phyloP scores from a whole-genome alignment of 1,139 yeast species.

The Candida buenavistaensis region DNA sequence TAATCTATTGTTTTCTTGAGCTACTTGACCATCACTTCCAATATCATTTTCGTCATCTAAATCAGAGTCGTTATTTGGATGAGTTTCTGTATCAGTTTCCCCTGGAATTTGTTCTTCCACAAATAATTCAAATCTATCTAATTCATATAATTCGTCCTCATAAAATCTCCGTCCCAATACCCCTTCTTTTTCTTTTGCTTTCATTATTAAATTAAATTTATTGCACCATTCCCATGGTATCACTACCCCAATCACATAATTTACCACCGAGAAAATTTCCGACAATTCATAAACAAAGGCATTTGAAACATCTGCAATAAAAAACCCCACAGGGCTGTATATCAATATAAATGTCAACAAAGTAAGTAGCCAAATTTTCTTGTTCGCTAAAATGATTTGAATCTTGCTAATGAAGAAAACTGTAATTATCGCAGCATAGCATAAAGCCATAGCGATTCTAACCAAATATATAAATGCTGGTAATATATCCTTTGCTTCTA shows the following conservation, averaged over 20 bases:
- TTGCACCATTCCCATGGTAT: slow-evolving; percentile 91
- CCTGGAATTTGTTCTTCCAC: slow-evolving; percentile 33
- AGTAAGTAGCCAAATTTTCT: slow-evolving; percentile 54
- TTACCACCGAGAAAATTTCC: slow-evolving; percentile 69
- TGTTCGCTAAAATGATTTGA: slow-evolving; percentile 52
- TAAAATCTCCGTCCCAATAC: slow-evolving; percentile 76
- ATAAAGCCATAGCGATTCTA: slow-evolving; percentile 70
- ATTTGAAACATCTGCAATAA: slow-evolving; percentile 75
- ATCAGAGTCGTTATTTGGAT: slow-evolving; percentile 1
- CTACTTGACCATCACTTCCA: slow-evolving; percentile 3
- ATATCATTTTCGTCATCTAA: background rate
- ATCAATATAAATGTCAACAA: slow-evolving; percentile 59
- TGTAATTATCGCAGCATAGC: slow-evolving; percentile 68
- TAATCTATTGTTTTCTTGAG: slow-evolving; percentile 1
- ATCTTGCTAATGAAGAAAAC: slow-evolving; percentile 60
- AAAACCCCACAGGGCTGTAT: slow-evolving; percentile 68
- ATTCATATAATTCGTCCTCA: slow-evolving; percentile 61
- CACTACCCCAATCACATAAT: slow-evolving; percentile 72
- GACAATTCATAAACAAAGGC: slow-evolving; percentile 71
- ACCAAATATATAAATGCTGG: slow-evolving; percentile 81
- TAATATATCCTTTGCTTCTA: slow-evolving; percentile 56
- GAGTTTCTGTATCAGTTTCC: slow-evolving; percentile 12
- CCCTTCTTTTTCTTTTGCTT: slow-evolving; percentile 72
- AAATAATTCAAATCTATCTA: slow-evolving; percentile 44
- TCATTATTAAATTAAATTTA: slow-evolving; percentile 59